phyloP scores from a whole-genome alignment of 768 basidiomycete genomes.

The Lactarius deliciosus region DNA sequence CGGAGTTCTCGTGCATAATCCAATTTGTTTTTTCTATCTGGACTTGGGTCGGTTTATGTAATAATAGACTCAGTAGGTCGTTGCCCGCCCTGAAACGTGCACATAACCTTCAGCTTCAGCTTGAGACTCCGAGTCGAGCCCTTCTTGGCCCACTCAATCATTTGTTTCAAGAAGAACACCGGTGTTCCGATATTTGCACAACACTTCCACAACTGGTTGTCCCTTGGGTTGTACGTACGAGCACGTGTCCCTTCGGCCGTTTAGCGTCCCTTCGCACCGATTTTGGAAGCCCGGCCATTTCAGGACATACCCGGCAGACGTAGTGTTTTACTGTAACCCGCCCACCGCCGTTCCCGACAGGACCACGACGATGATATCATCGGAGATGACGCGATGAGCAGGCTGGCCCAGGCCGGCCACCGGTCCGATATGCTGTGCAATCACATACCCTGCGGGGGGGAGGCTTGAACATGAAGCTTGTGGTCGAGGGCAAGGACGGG shows the following conservation, averaged over 20 bases:
- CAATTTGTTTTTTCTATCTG: neutral
- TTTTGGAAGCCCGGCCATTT: neutral
- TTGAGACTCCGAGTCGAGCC: too few relatives aligned
- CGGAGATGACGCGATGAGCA: neutral
- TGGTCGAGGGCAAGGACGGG: too few relatives aligned
- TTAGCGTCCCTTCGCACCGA: too few relatives aligned
- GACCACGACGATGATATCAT: neutral
- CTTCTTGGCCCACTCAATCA: too few relatives aligned
- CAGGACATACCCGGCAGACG: neutral
- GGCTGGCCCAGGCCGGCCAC: neutral
- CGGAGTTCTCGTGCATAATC: neutral
- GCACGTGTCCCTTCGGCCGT: neutral
- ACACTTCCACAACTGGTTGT: too few relatives aligned
- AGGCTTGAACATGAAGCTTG: too few relatives aligned
- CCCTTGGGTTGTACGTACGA: too few relatives aligned
- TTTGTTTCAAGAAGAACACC: too few relatives aligned
- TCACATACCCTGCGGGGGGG: too few relatives aligned
- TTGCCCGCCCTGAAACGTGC: neutral
- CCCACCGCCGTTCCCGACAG: neutral
- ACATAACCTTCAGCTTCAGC: too few relatives aligned
- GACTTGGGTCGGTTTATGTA: neutral
- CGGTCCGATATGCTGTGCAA: neutral
- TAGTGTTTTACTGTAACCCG: too few relatives aligned
- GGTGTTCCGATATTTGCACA: too few relatives aligned
- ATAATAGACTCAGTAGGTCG: neutral